A percentile compares a stretch with the other conserved stretches of the same genome.
Evolutionary conservation across 148 eudicot species (phyloP).

Genomic region (Gaultheria prostrata): DNA sequence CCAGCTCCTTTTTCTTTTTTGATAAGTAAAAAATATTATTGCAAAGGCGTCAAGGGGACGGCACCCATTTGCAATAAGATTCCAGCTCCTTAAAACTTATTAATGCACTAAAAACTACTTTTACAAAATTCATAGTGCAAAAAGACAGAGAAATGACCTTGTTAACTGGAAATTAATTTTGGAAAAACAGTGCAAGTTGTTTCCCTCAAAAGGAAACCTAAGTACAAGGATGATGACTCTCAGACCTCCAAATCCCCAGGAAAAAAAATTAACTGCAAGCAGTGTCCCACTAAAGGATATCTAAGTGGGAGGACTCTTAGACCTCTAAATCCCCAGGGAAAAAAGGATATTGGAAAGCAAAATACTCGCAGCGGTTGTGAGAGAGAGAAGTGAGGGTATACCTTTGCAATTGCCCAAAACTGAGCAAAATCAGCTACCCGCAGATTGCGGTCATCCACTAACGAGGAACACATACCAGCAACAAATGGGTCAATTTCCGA

Average conservation of each 20-base stretch:
- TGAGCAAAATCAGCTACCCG: slow-evolving; percentile 99
- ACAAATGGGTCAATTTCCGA: slow-evolving; percentile 97
- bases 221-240: slow-evolving; percentile 12
- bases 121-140: background rate
- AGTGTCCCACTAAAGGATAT: slow-evolving; percentile 4
- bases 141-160: background rate
- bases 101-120: background rate
- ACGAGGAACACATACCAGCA: slow-evolving; percentile 97
- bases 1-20: background rate
- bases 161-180: background rate
- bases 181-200: background rate
- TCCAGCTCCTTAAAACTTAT: background rate
- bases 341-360: slow-evolving; percentile 30
- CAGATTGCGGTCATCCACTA: slow-evolving; percentile 99
- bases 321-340: slow-evolving; percentile 23
- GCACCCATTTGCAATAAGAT: background rate
- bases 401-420: slow-evolving; percentile 99
- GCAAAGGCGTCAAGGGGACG: no score
- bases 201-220: slow-evolving; percentile 7
- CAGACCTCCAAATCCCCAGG: slow-evolving; percentile 23
- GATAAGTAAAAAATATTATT: no score
- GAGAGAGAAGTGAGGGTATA: slow-evolving; percentile 67
- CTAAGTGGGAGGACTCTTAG: slow-evolving; percentile 1
- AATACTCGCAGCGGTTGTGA: slow-evolving; percentile 41
- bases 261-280: background rate